A percentile compares a stretch with the other conserved stretches of the same genome.
Evolutionary conservation across 805 yeast species (phyloP).

Genomic region (Wickerhamiella spandovensis): DNA sequence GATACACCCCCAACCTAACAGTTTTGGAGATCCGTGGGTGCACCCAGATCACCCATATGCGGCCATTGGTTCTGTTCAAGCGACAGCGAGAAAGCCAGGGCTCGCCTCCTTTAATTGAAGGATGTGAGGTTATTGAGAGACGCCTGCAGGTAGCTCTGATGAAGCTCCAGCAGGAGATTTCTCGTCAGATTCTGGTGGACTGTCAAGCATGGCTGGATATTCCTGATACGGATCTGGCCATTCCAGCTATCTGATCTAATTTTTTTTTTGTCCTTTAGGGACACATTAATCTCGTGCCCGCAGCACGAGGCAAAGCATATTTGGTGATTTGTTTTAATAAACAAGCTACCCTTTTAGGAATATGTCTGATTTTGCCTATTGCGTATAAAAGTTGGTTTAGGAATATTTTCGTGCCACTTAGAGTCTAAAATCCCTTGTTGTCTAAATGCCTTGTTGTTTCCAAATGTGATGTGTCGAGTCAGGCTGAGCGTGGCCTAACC

Average conservation of each 20-base stretch:
- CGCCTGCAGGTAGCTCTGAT: slow-evolving; percentile 49
- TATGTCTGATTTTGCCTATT: too few species aligned
- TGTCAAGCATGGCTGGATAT: slow-evolving; percentile 35
- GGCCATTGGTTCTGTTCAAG: slow-evolving; percentile 57
- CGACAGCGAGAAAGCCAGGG: slow-evolving; percentile 25
- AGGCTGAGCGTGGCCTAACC: neutral
- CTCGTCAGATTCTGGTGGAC: slow-evolving; percentile 48
- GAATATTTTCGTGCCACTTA: too few species aligned
- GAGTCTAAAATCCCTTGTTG: too few species aligned
- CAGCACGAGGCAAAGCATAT: too few species aligned
- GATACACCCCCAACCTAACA: slow-evolving; percentile 43
- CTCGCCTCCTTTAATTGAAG: slow-evolving; percentile 52
- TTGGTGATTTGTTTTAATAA: too few species aligned
- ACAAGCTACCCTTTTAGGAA: too few species aligned
- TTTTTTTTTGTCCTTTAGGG: neutral
- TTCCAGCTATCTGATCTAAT: neutral
- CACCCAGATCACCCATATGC: slow-evolving; percentile 40
- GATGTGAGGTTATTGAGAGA: slow-evolving; percentile 56
- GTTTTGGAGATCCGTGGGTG: slow-evolving; percentile 70
- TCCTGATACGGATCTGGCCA: neutral
- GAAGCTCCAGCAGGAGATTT: slow-evolving; percentile 40
- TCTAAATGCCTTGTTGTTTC: neutral
- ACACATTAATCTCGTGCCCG: neutral
- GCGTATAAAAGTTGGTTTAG: too few species aligned
- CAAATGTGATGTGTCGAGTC: neutral